Evolutionary conservation across 441 rosid genomes (phyloP).

Genomic region (Erodium trifolium): DNA sequence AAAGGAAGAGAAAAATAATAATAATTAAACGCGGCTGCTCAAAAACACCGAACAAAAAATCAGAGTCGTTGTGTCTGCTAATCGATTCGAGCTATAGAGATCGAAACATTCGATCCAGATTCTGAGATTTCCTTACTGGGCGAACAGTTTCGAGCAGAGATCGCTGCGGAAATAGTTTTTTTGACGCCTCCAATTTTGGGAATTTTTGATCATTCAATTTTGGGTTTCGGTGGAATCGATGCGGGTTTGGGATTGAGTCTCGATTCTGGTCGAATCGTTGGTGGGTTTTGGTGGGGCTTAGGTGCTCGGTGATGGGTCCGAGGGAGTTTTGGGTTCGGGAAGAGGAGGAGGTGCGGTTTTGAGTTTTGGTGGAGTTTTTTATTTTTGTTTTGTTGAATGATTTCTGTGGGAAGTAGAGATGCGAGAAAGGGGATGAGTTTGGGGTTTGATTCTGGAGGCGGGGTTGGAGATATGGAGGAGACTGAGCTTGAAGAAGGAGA

Average conservation of each 20-base stretch:
- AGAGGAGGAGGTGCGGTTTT: conserved; percentile 2
- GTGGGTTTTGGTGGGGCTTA: conserved; percentile 11
- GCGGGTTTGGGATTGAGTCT: not conserved
- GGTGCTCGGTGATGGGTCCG: not conserved
- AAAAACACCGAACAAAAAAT: not conserved
- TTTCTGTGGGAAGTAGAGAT: conserved; percentile 6
- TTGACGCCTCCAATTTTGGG: not conserved
- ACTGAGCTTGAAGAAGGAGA: conserved; percentile 97
- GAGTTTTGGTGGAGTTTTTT: not conserved
- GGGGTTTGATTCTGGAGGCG: conserved; percentile 25
- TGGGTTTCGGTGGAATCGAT: not conserved
- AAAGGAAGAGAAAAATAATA: not conserved
- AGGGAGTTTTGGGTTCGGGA: conserved; percentile 2
- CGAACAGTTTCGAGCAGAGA: not conserved
- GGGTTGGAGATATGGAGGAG: conserved; percentile 57
- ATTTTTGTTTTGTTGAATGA: not conserved
- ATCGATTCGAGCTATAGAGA: conserved; percentile 6
- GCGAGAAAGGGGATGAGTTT: no score
- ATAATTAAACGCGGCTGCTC: not conserved
- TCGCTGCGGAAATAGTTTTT: not conserved
- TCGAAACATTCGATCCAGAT: conserved; percentile 6
- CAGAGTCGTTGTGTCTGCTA: not conserved
- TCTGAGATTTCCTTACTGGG: not conserved
- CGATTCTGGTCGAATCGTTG: not conserved
- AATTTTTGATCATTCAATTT: not conserved